phyloP scores from a whole-genome alignment of 176 grass and related monocot species.

The Carex parvula region DNA sequence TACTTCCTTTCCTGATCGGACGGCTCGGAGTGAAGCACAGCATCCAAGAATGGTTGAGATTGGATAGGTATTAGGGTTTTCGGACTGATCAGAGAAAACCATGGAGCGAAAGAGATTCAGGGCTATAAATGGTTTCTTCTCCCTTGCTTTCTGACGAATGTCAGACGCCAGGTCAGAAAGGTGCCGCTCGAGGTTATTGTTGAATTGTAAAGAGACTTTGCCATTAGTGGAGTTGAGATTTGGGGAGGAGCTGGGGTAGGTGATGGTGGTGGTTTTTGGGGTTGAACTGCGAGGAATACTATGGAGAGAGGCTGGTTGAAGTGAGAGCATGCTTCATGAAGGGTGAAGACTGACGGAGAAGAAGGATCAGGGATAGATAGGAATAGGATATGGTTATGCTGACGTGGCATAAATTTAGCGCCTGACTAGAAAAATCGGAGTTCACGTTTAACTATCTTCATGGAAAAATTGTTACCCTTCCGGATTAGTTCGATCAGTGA shows the following conservation, averaged over 20 bases:
- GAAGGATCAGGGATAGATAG: background rate
- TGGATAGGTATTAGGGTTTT: slow-evolving; percentile 1
- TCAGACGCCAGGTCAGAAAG: background rate
- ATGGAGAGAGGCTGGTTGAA: background rate
- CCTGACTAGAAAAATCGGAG: background rate
- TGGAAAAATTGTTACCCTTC: no score
- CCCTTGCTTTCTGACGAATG: slow-evolving; percentile 23
- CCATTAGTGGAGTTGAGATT: background rate
- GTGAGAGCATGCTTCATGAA: slow-evolving; percentile 4
- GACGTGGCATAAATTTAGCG: background rate
- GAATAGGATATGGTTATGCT: slow-evolving; percentile 16
- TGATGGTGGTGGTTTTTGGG: background rate
- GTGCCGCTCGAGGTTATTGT: background rate
- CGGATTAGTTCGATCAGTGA: no score
- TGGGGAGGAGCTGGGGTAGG: background rate
- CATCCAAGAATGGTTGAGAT: slow-evolving; percentile 24
- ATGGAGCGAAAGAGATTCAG: slow-evolving; percentile 25
- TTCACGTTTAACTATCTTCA: no score
- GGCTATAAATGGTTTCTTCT: slow-evolving; percentile 10
- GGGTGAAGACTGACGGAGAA: background rate
- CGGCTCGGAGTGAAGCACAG: slow-evolving; percentile 26
- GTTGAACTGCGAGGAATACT: background rate
- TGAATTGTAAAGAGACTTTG: slow-evolving; percentile 1
- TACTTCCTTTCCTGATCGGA: slow-evolving; percentile 32
- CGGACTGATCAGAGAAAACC: background rate